Conservation (phyloP, 2,329 filamentous ascomycete genomes). For the Didymella keratinophila region DNA sequence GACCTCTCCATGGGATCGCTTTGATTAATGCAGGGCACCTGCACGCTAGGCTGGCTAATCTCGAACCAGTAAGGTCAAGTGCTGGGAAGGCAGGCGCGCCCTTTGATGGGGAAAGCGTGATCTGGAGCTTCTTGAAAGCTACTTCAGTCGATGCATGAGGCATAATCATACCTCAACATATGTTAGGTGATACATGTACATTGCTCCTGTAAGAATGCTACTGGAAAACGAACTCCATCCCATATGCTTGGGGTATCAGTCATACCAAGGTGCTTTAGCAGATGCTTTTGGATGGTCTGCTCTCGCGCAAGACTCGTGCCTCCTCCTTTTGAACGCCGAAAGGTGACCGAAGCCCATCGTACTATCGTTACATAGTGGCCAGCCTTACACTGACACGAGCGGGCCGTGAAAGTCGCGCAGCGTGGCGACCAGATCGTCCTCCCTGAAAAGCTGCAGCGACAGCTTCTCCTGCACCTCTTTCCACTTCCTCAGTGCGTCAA, state of each 20-base stretch:
- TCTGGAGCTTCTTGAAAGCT: no score
- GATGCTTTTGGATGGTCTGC: slow-evolving; percentile 13
- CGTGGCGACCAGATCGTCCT: slow-evolving; percentile 85
- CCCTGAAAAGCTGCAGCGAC: slow-evolving; percentile 76
- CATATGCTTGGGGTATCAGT: slow-evolving; percentile 22
- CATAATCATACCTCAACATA: no score
- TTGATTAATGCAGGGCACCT: no score
- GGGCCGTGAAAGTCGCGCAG: slow-evolving; percentile 69
- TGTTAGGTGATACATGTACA: background rate
- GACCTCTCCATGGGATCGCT: no score
- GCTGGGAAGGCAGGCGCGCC: no score
- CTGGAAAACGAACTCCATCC: slow-evolving; percentile 19
- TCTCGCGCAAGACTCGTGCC: background rate
- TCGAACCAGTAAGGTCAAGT: no score
- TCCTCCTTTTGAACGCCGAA: slow-evolving; percentile 10
- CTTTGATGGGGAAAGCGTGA: no score
- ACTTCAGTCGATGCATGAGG: no score
- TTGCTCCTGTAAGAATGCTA: slow-evolving; percentile 9
- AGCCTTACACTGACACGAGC: slow-evolving; percentile 33
- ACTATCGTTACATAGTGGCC: slow-evolving; percentile 24
- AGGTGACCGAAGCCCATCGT: slow-evolving; percentile 1
- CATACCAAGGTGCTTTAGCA: slow-evolving; percentile 19
- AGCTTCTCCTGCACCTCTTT: slow-evolving; percentile 72
- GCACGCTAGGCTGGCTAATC: no score
- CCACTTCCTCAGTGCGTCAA: slow-evolving; percentile 72